phyloP scores from a whole-genome alignment of 2,329 filamentous ascomycete species.

The Neurospora sp. region DNA sequence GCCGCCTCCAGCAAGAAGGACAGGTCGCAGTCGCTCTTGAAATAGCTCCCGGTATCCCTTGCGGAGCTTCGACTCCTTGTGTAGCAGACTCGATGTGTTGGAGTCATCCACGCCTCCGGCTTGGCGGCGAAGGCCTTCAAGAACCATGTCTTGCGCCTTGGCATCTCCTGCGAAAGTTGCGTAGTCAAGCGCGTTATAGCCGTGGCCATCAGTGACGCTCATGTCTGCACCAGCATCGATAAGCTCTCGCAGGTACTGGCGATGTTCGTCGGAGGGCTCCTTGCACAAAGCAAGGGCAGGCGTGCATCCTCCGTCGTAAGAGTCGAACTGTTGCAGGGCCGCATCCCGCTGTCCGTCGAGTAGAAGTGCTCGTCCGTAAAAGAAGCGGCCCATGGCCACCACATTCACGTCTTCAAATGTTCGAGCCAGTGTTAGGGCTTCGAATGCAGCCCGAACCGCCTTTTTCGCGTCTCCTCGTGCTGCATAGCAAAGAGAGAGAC shows the following conservation, averaged over 20 bases:
- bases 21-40: slow-evolving; percentile 26
- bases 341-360: slow-evolving; percentile 15
- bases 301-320: slow-evolving; percentile 15
- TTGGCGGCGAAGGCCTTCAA: slow-evolving; percentile 17
- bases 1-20: slow-evolving; percentile 18
- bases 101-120: neutral
- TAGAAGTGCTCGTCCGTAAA: slow-evolving; percentile 23
- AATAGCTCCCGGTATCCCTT: slow-evolving; percentile 28
- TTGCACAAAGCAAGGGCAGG: slow-evolving; percentile 29
- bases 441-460: slow-evolving; percentile 15
- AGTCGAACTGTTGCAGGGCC: slow-evolving; percentile 23
- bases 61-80: slow-evolving; percentile 20
- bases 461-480: slow-evolving; percentile 14
- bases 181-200: slow-evolving; percentile 28
- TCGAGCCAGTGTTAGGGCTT: slow-evolving; percentile 9
- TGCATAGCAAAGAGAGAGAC: slow-evolving; percentile 26
- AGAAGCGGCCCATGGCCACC: slow-evolving; percentile 23
- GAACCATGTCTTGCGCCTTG: slow-evolving; percentile 18
- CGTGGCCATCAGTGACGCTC: slow-evolving; percentile 22
- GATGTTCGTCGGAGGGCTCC: slow-evolving; percentile 28
- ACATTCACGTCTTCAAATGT: slow-evolving; percentile 19
- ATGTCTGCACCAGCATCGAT: slow-evolving; percentile 25
- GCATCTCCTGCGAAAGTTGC: slow-evolving; percentile 25
- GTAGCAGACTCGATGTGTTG: neutral
- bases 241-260: slow-evolving; percentile 23